A percentile compares a stretch with the other conserved stretches of the same genome.
These are phyloP conservation scores for California macrophylla DNA, from an alignment of 441 rosid species.

Conservation along the genomic window DNA sequence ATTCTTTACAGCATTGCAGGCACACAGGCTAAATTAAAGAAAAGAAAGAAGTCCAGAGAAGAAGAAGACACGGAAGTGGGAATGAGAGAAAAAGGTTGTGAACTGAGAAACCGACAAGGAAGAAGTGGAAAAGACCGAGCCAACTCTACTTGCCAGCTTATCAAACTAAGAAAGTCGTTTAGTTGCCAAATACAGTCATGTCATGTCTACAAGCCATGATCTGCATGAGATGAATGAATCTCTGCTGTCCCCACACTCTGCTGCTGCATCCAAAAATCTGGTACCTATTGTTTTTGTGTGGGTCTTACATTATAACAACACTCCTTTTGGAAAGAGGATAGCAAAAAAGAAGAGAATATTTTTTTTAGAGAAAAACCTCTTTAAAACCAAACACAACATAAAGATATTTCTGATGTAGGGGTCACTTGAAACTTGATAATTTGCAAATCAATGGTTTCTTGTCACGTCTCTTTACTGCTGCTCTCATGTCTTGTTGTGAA, in stretches of 20 bases:
- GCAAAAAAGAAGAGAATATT: background rate
- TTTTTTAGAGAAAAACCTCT: background rate
- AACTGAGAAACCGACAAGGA: background rate
- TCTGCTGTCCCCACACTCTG: constrained; percentile 3
- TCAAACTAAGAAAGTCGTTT: background rate
- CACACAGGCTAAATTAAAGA: background rate
- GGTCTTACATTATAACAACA: background rate
- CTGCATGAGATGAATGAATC: background rate
- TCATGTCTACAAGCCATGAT: background rate
- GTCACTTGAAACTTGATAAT: constrained; percentile 4
- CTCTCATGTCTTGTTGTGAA: background rate
- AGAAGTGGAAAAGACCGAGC: background rate
- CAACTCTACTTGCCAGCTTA: constrained; percentile 1
- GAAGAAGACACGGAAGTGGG: background rate
- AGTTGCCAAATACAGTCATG: constrained; percentile 1
- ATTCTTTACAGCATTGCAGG: background rate
- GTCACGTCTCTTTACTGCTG: background rate
- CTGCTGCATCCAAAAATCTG: background rate
- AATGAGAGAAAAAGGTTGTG: background rate
- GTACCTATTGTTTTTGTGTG: background rate
- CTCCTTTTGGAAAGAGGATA: background rate
- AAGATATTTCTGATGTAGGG: background rate
- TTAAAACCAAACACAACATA: background rate
- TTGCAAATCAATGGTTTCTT: constrained; percentile 1
- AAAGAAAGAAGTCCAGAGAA: background rate